Percentiles rank a stretch among this genome's conserved stretches.
Evolutionary conservation across 1,139 yeast genomes (phyloP).

Genomic region (Diutina ranongensis): DNA sequence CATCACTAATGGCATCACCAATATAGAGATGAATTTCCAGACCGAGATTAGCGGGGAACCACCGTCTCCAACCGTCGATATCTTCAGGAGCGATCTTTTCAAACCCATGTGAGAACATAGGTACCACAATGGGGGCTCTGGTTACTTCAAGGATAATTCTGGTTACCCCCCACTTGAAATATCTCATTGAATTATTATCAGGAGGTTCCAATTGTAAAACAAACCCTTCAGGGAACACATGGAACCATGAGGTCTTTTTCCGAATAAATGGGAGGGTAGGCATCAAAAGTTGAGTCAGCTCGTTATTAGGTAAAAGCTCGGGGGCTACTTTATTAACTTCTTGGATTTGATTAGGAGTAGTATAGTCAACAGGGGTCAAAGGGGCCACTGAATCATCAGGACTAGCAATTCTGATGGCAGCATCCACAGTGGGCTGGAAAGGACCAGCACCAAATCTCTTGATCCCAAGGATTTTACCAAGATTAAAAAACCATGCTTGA

Average conservation of each 20-base stretch:
- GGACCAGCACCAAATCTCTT: constrained; percentile 88
- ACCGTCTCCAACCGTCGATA: constrained; percentile 42
- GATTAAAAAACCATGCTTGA: constrained; percentile 56
- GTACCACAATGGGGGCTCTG: constrained; percentile 78
- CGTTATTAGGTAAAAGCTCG: constrained; percentile 20
- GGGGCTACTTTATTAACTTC: constrained; percentile 14
- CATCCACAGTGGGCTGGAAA: constrained; percentile 83
- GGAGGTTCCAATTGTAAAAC: constrained; percentile 82
- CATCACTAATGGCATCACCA: constrained; percentile 63
- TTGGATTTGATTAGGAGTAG: constrained; percentile 15
- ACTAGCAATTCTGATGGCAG: constrained; percentile 73
- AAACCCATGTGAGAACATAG: constrained; percentile 78
- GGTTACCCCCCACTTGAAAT: constrained; percentile 93
- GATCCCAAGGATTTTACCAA: constrained; percentile 82
- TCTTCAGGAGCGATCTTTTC: constrained; percentile 83
- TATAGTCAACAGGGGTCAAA: constrained; percentile 22
- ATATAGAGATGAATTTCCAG: constrained; percentile 57
- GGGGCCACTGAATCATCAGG: constrained; percentile 63
- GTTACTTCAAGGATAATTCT: constrained; percentile 75
- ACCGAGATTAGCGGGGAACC: constrained; percentile 57
- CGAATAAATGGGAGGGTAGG: constrained; percentile 39
- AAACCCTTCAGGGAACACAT: constrained; percentile 90
- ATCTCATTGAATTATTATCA: constrained; percentile 73
- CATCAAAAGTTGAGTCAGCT: constrained; percentile 23
- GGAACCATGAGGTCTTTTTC: constrained; percentile 75